Conservation (phyloP, 306 rosid species). For the Castanospermum australe region DNA sequence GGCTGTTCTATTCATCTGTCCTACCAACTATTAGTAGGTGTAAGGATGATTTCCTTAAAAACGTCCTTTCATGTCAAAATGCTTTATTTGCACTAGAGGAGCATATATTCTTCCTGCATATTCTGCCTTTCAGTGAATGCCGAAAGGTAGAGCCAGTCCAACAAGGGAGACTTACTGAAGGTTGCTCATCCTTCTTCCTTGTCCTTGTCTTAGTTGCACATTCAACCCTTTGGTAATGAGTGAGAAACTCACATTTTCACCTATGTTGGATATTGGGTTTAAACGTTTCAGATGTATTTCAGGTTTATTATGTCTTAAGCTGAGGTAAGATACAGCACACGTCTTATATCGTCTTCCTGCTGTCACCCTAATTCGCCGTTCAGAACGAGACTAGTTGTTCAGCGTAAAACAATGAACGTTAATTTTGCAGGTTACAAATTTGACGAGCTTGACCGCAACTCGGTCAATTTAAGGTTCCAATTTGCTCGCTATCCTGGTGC, state of each 20-base stretch:
- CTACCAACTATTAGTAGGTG: neutral
- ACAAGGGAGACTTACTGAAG: slow-evolving; percentile 19
- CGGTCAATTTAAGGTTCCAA: slow-evolving; percentile 91
- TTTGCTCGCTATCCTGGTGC: slow-evolving; percentile 99
- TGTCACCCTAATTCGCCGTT: slow-evolving; percentile 55
- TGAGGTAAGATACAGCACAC: slow-evolving; percentile 43
- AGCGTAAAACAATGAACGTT: slow-evolving; percentile 72
- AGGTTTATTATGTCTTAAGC: slow-evolving; percentile 38
- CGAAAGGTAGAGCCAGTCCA: slow-evolving; percentile 1
- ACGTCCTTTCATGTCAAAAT: slow-evolving; percentile 6
- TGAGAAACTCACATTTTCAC: slow-evolving; percentile 26
- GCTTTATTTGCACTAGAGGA: neutral
- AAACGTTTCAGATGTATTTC: slow-evolving; percentile 36
- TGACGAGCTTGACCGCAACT: slow-evolving; percentile 93
- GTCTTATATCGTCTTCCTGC: slow-evolving; percentile 47
- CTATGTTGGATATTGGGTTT: slow-evolving; percentile 39
- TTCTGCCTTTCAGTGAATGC: slow-evolving; percentile 2
- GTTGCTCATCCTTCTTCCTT: slow-evolving; percentile 3
- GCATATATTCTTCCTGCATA: slow-evolving; percentile 5
- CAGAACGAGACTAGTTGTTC: slow-evolving; percentile 53
- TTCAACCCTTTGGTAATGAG: slow-evolving; percentile 27
- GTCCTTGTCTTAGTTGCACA: slow-evolving; percentile 3
- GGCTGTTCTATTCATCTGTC: slow-evolving; percentile 7
- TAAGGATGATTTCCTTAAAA: neutral
- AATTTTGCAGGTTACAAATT: slow-evolving; percentile 99